phyloP scores from a whole-genome alignment of 345 rosid species.

The Microcos paniculata region DNA sequence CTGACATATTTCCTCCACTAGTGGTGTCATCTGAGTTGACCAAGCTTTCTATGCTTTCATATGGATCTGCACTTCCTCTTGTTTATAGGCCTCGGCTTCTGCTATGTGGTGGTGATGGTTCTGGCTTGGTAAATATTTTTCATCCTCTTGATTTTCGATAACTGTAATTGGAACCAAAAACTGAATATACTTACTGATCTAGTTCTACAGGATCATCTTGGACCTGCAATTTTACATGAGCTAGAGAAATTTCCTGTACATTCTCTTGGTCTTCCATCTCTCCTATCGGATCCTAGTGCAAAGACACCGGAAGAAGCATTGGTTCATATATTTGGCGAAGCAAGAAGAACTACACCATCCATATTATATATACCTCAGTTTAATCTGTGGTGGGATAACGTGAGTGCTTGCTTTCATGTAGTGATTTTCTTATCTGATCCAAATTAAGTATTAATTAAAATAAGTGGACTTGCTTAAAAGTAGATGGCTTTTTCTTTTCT shows the following conservation, averaged over 20 bases:
- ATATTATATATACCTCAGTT: conserved; percentile 90
- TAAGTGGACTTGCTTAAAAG: background rate
- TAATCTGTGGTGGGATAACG: conserved; percentile 98
- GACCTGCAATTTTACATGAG: conserved; percentile 96
- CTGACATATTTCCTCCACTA: conserved; percentile 78
- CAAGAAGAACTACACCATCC: conserved; percentile 94
- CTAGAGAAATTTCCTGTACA: conserved; percentile 97
- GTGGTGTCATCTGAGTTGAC: conserved; percentile 66
- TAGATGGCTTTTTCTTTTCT: background rate
- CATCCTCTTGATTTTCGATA: conserved; percentile 19
- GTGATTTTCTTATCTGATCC: conserved; percentile 3
- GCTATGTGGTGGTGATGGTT: conserved; percentile 79
- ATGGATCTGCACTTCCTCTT: conserved; percentile 90
- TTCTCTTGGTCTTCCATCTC: conserved; percentile 96
- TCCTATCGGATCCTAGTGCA: conserved; percentile 98
- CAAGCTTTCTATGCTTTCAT: conserved; percentile 90
- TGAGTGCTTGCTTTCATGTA: conserved; percentile 39
- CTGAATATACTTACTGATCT: conserved; percentile 72
- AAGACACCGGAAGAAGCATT: conserved; percentile 98
- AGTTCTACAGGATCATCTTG: conserved; percentile 96
- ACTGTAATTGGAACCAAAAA: conserved; percentile 31
- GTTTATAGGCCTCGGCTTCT: conserved; percentile 95
- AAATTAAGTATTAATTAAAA: background rate
- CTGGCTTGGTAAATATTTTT: conserved; percentile 86
- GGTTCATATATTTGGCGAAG: conserved; percentile 98